These are phyloP conservation scores for Macroventuria anomochaeta DNA, from an alignment of 2,329 filamentous ascomycete genomes.

Conservation along the genomic window DNA sequence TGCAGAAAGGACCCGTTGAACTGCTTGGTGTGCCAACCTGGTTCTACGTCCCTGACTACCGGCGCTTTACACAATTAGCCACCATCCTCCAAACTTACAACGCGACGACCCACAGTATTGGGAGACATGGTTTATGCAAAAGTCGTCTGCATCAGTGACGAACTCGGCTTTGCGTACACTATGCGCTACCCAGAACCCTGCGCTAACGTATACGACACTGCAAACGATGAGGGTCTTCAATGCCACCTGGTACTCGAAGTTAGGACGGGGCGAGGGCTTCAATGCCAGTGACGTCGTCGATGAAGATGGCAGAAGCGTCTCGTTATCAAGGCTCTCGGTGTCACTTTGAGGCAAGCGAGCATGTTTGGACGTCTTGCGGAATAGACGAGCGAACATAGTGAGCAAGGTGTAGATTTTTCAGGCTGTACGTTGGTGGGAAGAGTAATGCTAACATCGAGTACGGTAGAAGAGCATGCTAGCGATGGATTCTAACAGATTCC, in stretches of 20 bases:
- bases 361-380: conserved; percentile 16
- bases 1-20: conserved; percentile 66
- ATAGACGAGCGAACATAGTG: conserved; percentile 6
- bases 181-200: conserved; percentile 25
- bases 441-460: background rate
- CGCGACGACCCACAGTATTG: conserved; percentile 36
- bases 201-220: conserved; percentile 27
- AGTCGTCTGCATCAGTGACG: conserved; percentile 29
- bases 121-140: conserved; percentile 39
- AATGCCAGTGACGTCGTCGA: conserved; percentile 2
- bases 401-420: background rate
- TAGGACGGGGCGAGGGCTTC: background rate
- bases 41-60: conserved; percentile 49
- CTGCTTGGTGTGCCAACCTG: conserved; percentile 50
- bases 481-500: too few species aligned
- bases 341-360: conserved; percentile 16
- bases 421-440: background rate
- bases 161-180: conserved; percentile 18
- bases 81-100: background rate
- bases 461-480: background rate
- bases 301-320: conserved; percentile 21
- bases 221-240: conserved; percentile 24
- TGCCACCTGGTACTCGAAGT: conserved; percentile 2
- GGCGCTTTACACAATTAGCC: conserved; percentile 32
- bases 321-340: conserved; percentile 20